Percentiles rank a stretch among this genome's conserved stretches.
Evolutionary conservation across 164 flowering plant genomes (phyloP).

Genomic region (Houttuynia cordata): DNA sequence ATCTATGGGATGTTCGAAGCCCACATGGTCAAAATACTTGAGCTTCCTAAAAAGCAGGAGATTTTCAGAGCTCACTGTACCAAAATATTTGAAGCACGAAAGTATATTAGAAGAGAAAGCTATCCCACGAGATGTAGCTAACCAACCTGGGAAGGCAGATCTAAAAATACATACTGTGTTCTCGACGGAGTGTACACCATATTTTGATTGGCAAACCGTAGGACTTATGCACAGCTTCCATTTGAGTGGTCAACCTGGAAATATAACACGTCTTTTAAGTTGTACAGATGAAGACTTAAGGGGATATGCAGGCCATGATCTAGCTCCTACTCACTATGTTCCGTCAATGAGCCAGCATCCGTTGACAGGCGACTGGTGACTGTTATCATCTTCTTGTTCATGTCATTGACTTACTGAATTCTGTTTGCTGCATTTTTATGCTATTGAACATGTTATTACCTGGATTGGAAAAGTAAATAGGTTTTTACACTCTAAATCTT

Average conservation of each 20-base stretch:
- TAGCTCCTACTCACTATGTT: constrained; percentile 97
- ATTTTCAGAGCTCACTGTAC: constrained; percentile 63
- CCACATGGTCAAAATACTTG: constrained; percentile 78
- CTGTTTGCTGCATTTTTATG: not conserved
- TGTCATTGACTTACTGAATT: not conserved
- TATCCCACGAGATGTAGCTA: constrained; percentile 14
- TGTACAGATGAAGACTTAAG: constrained; percentile 83
- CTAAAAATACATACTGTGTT: constrained; percentile 93
- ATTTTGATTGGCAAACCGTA: constrained; percentile 99
- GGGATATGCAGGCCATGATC: constrained; percentile 65
- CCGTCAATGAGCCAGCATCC: constrained; percentile 98
- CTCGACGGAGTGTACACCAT: constrained; percentile 82
- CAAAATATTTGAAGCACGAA: constrained; percentile 37
- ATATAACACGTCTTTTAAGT: constrained; percentile 88
- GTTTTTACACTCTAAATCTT: not conserved
- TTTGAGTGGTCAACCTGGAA: constrained; percentile 94
- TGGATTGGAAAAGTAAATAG: not conserved
- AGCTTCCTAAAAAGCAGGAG: constrained; percentile 82
- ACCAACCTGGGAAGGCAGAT: constrained; percentile 21
- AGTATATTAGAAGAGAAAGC: constrained; percentile 20
- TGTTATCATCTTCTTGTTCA: not conserved
- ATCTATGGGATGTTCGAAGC: constrained; percentile 77
- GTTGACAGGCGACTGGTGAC: constrained; percentile 89
- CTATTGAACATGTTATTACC: not conserved
- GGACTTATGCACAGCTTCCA: constrained; percentile 91